Conservation (phyloP, 495 filamentous ascomycete genomes). For the Hypoxylon perforatum region DNA sequence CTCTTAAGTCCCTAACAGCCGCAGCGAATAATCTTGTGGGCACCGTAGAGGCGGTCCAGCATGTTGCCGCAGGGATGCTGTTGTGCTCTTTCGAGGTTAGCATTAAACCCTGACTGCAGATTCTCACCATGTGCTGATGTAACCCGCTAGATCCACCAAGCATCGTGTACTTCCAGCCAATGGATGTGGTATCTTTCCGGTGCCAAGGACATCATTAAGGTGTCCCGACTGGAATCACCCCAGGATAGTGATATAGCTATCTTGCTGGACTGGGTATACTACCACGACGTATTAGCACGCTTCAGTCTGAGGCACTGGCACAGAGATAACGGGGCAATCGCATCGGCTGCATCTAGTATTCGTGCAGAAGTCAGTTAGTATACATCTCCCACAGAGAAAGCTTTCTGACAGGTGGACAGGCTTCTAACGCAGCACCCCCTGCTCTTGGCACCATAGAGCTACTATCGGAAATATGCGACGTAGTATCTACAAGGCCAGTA, state of each 20-base stretch:
- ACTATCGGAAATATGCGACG: constrained; percentile 24
- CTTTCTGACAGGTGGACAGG: neutral
- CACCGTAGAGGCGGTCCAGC: constrained; percentile 46
- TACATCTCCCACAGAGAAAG: neutral
- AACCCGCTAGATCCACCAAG: constrained; percentile 23
- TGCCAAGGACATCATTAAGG: constrained; percentile 40
- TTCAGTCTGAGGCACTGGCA: constrained; percentile 51
- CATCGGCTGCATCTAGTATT: neutral
- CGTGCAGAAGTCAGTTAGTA: neutral
- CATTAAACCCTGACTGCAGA: neutral
- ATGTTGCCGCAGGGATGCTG: constrained; percentile 52
- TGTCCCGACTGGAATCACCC: constrained; percentile 19
- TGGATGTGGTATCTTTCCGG: constrained; percentile 44
- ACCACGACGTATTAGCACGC: constrained; percentile 49
- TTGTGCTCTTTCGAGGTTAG: constrained; percentile 51
- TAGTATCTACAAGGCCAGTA: neutral
- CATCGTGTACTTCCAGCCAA: constrained; percentile 38
- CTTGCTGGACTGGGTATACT: constrained; percentile 52
- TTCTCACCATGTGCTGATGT: neutral
- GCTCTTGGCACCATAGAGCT: constrained; percentile 12
- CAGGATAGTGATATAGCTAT: constrained; percentile 37
- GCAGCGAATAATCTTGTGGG: constrained; percentile 15
- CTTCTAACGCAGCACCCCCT: neutral
- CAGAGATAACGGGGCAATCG: neutral
- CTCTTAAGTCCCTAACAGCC: constrained; percentile 41